These are phyloP conservation scores for Yarrowia bubula DNA, from an alignment of 805 yeast species.

Conservation along the genomic window DNA sequence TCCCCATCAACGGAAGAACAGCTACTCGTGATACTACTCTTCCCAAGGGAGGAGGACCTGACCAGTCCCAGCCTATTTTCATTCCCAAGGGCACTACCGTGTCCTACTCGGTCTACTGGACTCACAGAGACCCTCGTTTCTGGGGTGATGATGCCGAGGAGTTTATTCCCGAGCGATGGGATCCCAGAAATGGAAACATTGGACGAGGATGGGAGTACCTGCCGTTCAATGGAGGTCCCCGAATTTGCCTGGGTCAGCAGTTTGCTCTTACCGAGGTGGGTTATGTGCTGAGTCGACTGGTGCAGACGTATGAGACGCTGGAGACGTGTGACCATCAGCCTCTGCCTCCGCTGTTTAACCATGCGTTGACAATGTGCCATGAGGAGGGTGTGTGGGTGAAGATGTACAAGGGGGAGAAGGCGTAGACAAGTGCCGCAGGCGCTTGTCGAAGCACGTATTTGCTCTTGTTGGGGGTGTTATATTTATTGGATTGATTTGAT, in stretches of 20 bases:
- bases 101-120: conserved; percentile 43
- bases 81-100: conserved; percentile 47
- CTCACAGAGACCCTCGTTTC: conserved; percentile 44
- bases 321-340: conserved; percentile 19
- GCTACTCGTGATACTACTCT: conserved; percentile 49
- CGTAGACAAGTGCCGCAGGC: background rate
- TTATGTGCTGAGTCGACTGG: conserved; percentile 44
- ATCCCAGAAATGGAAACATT: conserved; percentile 35
- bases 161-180: conserved; percentile 54
- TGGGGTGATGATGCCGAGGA: conserved; percentile 48
- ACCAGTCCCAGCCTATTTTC: conserved; percentile 42
- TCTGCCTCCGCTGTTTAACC: conserved; percentile 15
- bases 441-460: too few species aligned
- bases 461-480: too few species aligned
- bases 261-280: conserved; percentile 55
- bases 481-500: too few species aligned
- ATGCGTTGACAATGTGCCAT: conserved; percentile 17
- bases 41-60: conserved; percentile 53
- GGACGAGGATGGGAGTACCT: conserved; percentile 46
- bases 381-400: conserved; percentile 25
- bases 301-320: conserved; percentile 33
- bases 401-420: conserved; percentile 20
- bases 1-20: conserved; percentile 49
- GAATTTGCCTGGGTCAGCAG: conserved; percentile 57
- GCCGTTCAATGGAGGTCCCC: conserved; percentile 58